phyloP scores from a whole-genome alignment of 129 eudicot species.

The Helichrysum umbraculigerum region DNA sequence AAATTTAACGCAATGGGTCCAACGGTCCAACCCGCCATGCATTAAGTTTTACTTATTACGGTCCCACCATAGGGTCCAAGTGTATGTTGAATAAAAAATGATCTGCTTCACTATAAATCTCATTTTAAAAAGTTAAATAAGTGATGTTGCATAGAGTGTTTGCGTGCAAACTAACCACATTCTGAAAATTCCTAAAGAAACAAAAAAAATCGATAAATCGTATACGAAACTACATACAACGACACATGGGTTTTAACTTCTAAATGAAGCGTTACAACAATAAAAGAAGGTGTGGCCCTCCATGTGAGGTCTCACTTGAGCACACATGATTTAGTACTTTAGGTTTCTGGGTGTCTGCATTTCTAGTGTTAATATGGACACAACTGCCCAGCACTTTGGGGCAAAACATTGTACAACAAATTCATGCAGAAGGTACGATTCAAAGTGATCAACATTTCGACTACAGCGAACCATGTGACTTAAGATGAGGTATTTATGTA shows the following conservation, averaged over 20 bases:
- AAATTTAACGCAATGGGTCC: background rate
- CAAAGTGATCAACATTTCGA: background rate
- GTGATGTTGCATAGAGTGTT: background rate
- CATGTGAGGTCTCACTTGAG: conserved; percentile 17
- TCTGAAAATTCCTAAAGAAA: background rate
- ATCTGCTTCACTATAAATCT: background rate
- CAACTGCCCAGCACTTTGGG: background rate
- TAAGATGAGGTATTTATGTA: background rate
- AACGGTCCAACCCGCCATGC: background rate
- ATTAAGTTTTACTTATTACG: background rate
- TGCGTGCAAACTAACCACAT: background rate
- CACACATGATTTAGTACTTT: background rate
- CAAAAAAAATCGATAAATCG: background rate
- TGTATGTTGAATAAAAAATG: background rate
- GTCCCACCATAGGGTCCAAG: background rate
- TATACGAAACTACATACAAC: background rate
- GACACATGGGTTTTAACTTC: background rate
- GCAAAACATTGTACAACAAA: background rate
- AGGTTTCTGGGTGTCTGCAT: background rate
- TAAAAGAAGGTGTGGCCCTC: conserved; percentile 6
- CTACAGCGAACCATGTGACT: conserved; percentile 12
- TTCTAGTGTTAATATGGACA: background rate
- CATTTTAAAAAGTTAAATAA: background rate
- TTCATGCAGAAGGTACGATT: conserved; percentile 15
- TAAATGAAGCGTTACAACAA: background rate